Evolutionary conservation across 1,139 yeast genomes (phyloP), one percentile per base, ranked within the genome.

Genomic region (Sugiyamaella paludigena): DNA sequence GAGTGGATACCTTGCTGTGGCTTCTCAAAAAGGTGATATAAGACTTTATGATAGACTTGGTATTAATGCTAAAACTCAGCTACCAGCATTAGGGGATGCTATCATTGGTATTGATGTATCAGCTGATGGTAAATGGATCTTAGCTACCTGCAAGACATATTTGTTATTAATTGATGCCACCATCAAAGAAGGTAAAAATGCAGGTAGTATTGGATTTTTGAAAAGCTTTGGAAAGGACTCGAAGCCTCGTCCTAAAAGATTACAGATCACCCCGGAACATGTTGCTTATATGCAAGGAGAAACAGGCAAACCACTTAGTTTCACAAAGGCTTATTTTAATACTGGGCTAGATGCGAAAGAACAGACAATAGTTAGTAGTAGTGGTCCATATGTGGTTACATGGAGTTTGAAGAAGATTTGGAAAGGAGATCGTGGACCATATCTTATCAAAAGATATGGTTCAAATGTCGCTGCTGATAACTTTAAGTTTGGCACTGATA

Each of bases 1-100:
- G 48, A 61, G 72, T 34, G 96, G 96, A 1, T 75, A 76, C 58
- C 70, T 87, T 51, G 96, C 94, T 0, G 84, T 85, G 29, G 92
- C 91, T 1, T 80, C 91, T 13, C 70, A 70, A 24, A 80, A 76
- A 52, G 97, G 97, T 60, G 91, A 82, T 53, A 79, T 89, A 42
- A 74, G 88, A 52, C 73, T 88, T 39, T 87, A 77, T 64, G 87
- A 87, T 66, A 72, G 77, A 52, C 62, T 87, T 11, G 95, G 95
- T 12, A 73, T 76, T 50, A 79, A 77, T 58, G 96, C 96, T 1
- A 87, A 84, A 68, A 82, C 92, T 0, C 75, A 79, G 16, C 69
- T 88, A 35, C 96, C 96, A 1, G 87, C 95, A 0, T 70, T 88
- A 48, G 96, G 96, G 12, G 94, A 87, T 56, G 72, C 81, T 2